Conservation (phyloP, 2,329 filamentous ascomycete genomes). For the Lachnellula willkommii region DNA sequence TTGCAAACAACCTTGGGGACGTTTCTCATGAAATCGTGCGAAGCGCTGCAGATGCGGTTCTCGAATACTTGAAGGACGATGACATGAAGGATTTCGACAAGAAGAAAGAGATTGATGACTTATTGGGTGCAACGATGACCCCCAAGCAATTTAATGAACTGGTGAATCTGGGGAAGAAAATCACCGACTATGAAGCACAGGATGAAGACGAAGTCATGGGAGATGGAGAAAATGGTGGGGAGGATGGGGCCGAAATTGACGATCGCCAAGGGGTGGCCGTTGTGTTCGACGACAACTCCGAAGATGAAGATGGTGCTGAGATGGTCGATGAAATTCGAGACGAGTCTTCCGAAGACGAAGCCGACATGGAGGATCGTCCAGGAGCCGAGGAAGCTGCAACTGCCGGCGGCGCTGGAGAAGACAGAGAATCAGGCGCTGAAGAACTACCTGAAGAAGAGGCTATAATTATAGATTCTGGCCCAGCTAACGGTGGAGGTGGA, state of each 20-base stretch:
- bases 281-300: conserved; percentile 87
- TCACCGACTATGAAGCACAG: conserved; percentile 95
- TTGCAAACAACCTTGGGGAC: conserved; percentile 83
- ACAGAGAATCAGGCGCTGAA: conserved; percentile 45
- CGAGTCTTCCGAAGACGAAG: conserved; percentile 77
- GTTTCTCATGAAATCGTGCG: conserved; percentile 86
- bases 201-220: conserved; percentile 89
- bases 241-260: conserved; percentile 74
- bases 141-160: conserved; percentile 95
- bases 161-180: conserved; percentile 95
- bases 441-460: conserved; percentile 60
- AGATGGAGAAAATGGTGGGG: conserved; percentile 59
- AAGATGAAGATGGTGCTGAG: conserved; percentile 73
- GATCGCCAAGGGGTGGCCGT: conserved; percentile 96
- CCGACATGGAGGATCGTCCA: conserved; percentile 54
- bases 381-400: conserved; percentile 46
- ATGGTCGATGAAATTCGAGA: conserved; percentile 84
- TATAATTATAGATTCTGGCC: conserved; percentile 73
- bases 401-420: conserved; percentile 44
- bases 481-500: conserved; percentile 42
- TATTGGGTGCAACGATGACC: conserved; percentile 74
- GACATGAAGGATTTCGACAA: conserved; percentile 96
- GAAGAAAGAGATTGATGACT: conserved; percentile 95
- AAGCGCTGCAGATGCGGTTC: conserved; percentile 85
- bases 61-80: conserved; percentile 92